Evolutionary conservation across 108 stramenopile genomes (phyloP).

Genomic region (Thalassiosira profunda): DNA sequence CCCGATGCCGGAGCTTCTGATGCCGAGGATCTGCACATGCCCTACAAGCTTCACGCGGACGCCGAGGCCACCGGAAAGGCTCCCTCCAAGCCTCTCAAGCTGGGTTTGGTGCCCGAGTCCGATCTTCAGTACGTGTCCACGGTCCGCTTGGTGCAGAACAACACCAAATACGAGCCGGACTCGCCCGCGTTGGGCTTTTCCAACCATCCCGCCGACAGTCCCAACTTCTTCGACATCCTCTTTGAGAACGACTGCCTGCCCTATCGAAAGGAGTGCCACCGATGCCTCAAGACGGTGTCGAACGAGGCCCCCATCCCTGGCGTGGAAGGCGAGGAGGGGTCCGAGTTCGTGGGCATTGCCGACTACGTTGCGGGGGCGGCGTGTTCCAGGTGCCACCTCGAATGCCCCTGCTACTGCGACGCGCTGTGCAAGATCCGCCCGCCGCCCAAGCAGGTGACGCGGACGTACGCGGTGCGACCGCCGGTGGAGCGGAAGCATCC

Average conservation of each 20-base stretch:
- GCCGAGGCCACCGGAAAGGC: neutral
- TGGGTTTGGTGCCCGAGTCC: constrained; percentile 24
- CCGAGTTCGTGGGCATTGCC: neutral
- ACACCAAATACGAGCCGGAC: constrained; percentile 3
- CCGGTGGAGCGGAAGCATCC: constrained; percentile 41
- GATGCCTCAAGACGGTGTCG: constrained; percentile 42
- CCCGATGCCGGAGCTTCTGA: neutral
- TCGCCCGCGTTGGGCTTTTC: constrained; percentile 11
- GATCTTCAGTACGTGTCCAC: constrained; percentile 52
- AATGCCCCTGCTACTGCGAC: constrained; percentile 56
- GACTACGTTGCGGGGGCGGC: too few relatives aligned
- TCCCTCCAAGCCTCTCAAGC: neutral
- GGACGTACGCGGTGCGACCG: constrained; percentile 31
- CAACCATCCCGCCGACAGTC: constrained; percentile 26
- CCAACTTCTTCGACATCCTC: constrained; percentile 60
- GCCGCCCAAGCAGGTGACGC: constrained; percentile 33
- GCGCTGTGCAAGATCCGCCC: constrained; percentile 53
- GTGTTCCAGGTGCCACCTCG: constrained; percentile 33
- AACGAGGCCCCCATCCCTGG: constrained; percentile 19
- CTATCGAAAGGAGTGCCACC: constrained; percentile 41
- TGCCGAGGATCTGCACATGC: constrained; percentile 8
- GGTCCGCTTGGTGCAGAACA: constrained; percentile 31
- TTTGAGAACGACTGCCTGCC: constrained; percentile 56
- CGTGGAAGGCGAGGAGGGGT: neutral
- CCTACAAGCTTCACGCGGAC: constrained; percentile 22